These are phyloP conservation scores for Hyaloscypha finlandica DNA, from an alignment of 495 filamentous ascomycete species.

Conservation along the genomic window DNA sequence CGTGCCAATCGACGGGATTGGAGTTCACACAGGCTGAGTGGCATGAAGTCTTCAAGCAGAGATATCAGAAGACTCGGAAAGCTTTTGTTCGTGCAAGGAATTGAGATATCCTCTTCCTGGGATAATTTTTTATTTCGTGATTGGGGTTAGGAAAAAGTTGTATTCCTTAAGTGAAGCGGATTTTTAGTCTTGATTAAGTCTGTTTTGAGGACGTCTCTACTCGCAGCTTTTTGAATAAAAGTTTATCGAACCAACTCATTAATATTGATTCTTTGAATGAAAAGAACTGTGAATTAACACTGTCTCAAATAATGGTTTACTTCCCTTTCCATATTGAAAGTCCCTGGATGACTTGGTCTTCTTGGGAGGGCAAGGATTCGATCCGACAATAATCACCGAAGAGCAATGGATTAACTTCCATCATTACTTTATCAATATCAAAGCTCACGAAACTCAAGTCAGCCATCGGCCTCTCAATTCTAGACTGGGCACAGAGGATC, in stretches of 20 bases:
- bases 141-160: neutral
- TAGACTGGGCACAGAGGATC: constrained; percentile 33
- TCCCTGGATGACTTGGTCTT: no score
- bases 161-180: neutral
- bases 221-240: neutral
- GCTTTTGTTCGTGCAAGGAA: neutral
- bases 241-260: neutral
- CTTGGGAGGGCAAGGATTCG: no score
- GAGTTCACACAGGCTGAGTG: neutral
- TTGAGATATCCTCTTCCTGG: neutral
- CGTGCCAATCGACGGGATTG: no score
- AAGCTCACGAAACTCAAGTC: neutral
- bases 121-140: neutral
- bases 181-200: neutral
- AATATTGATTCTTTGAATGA: neutral
- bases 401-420: no score
- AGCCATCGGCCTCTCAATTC: neutral
- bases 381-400: no score
- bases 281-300: neutral
- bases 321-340: no score
- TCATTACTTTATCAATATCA: no score
- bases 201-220: neutral
- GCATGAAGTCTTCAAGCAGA: neutral
- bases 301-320: no score
- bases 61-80: neutral